A percentile compares a stretch with the other conserved stretches of the same genome.
Conservation (phyloP, 257 asterid species). For the Solanum chilense region DNA sequence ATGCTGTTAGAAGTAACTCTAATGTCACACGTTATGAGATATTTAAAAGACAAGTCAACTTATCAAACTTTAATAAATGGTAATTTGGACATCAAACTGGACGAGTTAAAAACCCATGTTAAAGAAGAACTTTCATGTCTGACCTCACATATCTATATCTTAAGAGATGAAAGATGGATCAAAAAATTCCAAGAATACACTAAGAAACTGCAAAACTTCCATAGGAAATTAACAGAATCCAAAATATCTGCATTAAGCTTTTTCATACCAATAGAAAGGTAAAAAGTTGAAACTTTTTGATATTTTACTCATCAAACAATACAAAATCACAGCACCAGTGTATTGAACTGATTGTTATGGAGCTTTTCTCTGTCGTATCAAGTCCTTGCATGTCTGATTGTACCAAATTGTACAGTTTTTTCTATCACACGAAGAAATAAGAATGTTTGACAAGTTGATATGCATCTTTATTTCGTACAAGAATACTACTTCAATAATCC, state of each 20-base stretch:
- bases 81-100: not conserved
- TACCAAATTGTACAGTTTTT: not conserved
- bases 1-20: not conserved
- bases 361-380: not conserved
- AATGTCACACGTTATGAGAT: not conserved
- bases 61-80: not conserved
- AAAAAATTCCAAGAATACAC: not conserved
- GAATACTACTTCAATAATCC: not conserved
- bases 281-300: not conserved
- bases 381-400: not conserved
- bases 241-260: not conserved
- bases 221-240: not conserved
- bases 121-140: not conserved
- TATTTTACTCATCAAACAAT: not conserved
- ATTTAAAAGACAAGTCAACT: not conserved
- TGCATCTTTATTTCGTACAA: not conserved
- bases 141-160: not conserved
- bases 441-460: not conserved
- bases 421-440: not conserved
- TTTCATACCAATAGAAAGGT: not conserved
- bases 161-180: not conserved
- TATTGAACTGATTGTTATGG: not conserved
- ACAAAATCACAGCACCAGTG: not conserved
- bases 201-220: not conserved
- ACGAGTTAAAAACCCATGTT: not conserved